Evolutionary conservation across 1,284 basidiomycete genomes (phyloP).

Genomic region (Retiboletus flavoniger): DNA sequence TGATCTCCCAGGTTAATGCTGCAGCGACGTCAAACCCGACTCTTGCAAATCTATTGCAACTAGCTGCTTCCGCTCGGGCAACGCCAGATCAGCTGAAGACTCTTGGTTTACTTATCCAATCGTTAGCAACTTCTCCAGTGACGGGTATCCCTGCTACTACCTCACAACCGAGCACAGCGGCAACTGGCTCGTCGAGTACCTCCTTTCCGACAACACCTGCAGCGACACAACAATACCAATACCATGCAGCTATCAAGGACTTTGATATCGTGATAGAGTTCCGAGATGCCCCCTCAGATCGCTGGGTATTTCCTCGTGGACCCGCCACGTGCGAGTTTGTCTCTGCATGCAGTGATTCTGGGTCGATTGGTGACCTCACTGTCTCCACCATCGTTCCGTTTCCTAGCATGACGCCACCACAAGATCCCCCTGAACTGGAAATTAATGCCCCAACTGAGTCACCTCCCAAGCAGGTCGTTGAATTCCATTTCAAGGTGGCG

Average conservation of each 20-base stretch:
- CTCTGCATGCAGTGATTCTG: constrained; percentile 19
- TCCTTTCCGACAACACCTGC: constrained; percentile 13
- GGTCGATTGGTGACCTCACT: constrained; percentile 36
- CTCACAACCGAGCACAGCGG: constrained; percentile 11
- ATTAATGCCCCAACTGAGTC: constrained; percentile 7
- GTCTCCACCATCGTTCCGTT: constrained; percentile 43
- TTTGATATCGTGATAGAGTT: constrained; percentile 73
- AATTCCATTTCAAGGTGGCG: constrained; percentile 47
- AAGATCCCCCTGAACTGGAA: constrained; percentile 15
- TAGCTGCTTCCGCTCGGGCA: constrained; percentile 58
- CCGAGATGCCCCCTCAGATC: constrained; percentile 55
- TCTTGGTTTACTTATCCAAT: constrained; percentile 63
- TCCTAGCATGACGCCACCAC: constrained; percentile 16
- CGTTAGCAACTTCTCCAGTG: constrained; percentile 37
- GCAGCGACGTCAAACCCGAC: constrained; percentile 64
- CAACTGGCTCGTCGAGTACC: constrained; percentile 12
- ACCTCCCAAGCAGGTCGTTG: constrained; percentile 38
- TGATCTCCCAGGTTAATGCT: constrained; percentile 62
- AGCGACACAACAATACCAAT: constrained; percentile 19
- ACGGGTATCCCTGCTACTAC: constrained; percentile 16
- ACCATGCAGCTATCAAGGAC: constrained; percentile 40
- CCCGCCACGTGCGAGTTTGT: constrained; percentile 46
- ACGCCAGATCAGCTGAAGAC: constrained; percentile 61
- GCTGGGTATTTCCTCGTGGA: constrained; percentile 64
- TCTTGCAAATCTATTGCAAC: constrained; percentile 59